Base-by-base conservation (phyloP, 139 green algal genomes). In the Micractinium conductrix region DNA sequence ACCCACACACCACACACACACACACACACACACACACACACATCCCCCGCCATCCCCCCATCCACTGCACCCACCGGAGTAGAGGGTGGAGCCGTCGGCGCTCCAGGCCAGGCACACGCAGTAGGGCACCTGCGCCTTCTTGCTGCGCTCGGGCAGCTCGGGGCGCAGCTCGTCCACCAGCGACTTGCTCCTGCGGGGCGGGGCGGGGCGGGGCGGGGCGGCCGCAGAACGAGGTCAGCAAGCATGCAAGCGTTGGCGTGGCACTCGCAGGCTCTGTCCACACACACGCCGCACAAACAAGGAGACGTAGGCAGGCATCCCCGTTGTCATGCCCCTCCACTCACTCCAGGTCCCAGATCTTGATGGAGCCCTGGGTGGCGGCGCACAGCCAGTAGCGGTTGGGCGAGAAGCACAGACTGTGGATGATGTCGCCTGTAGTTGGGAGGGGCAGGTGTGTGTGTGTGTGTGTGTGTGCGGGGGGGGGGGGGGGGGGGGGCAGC, bases 351-450 rank as follows among this genome's bases (percentile, higher is more conserved):
- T 68, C 70, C 79, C 83, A 65, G 69, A 95, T 93, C 91, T 94
- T 97, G 88, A 96, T 93, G 87, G 74, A 88, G 70, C 75, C 70
- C 71, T 98, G 93, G 78, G 97, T 99, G 81, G 97, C 97, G 42
- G 97, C 97, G 89, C 95, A 98, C 91, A 99, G 95, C 97, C 97
- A 99, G 94, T 99, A 99, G 90, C 97, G 93, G 95, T 99, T 99
- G 88, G 97, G 97, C 22, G 94, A 98, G 95, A 99, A 99, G 92
- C 91, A 95, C 37, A 99, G 94, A 60, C 94, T 89, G 91, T 99
- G 93, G 94, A 99, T 99, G 94, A 99, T 97, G 88, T 99, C 95
- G 63, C 92, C 93, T n/a, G n/a, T n/a, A n/a, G n/a, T n/a, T n/a
- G n/a, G n/a, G n/a, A n/a, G n/a, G n/a, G n/a, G n/a, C n/a, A n/a